phyloP scores from a whole-genome alignment of 176 grass and related monocot species.

The Musa troglodytarum region DNA sequence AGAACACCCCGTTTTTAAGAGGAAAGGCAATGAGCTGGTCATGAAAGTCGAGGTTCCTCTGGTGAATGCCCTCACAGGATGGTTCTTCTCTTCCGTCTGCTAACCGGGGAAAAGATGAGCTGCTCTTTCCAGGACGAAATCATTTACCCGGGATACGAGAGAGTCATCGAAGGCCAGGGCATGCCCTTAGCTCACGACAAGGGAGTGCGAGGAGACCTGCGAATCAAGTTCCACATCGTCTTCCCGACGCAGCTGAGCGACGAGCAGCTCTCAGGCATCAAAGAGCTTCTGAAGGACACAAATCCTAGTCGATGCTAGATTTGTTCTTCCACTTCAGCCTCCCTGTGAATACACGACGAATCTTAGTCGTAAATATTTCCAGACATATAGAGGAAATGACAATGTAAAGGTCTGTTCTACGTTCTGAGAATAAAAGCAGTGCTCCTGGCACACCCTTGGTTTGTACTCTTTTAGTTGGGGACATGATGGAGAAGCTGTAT shows the following conservation, averaged over 20 bases:
- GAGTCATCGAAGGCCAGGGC: slow-evolving; percentile 65
- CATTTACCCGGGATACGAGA: slow-evolving; percentile 68
- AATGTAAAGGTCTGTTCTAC: no score
- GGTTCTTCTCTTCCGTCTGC: slow-evolving; percentile 66
- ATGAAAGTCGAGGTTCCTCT: slow-evolving; percentile 79
- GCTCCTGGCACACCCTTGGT: no score
- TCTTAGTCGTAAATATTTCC: no score
- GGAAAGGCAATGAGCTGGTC: slow-evolving; percentile 66
- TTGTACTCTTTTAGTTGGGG: no score
- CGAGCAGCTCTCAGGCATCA: slow-evolving; percentile 43
- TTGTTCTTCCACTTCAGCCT: no score
- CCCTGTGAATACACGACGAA: no score
- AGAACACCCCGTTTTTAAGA: slow-evolving; percentile 71
- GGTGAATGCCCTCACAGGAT: slow-evolving; percentile 67
- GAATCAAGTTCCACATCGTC: slow-evolving; percentile 55
- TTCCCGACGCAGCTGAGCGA: slow-evolving; percentile 62
- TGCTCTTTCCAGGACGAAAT: slow-evolving; percentile 64
- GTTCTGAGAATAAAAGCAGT: no score
- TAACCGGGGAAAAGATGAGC: slow-evolving; percentile 63
- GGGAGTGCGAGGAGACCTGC: slow-evolving; percentile 54
- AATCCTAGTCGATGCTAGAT: no score
- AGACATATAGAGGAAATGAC: no score
- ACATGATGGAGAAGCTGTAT: no score
- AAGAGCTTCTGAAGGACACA: slow-evolving; percentile 52
- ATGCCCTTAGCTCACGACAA: slow-evolving; percentile 51